A percentile compares a stretch with the other conserved stretches of the same genome.
These are phyloP conservation scores for Novymonas esmeraldas DNA, from an alignment of 208 protist genomes.

Conservation along the genomic window DNA sequence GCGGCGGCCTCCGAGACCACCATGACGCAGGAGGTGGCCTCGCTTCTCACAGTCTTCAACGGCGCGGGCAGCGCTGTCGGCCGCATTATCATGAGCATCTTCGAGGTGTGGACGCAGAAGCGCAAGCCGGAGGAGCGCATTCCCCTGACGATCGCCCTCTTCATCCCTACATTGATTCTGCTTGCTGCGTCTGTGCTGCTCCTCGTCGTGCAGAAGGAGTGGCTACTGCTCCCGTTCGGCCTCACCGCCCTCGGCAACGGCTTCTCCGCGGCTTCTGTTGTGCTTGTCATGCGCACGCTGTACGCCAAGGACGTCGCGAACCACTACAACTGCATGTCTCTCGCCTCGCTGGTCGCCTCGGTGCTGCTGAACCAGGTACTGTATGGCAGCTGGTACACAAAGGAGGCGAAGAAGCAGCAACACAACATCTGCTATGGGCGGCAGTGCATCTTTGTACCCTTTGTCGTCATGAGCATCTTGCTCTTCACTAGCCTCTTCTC, in stretches of 20 bases:
- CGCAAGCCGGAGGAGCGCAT: slow-evolving; percentile 63
- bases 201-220: slow-evolving; percentile 34
- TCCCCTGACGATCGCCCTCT: slow-evolving; percentile 63
- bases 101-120: slow-evolving; percentile 73
- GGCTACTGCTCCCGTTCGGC: slow-evolving; percentile 59
- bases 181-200: slow-evolving; percentile 48
- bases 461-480: slow-evolving; percentile 55
- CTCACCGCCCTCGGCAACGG: slow-evolving; percentile 73
- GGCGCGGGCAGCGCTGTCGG: slow-evolving; percentile 74
- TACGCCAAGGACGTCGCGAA: slow-evolving; percentile 80
- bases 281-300: slow-evolving; percentile 76
- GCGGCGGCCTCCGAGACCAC: slow-evolving; percentile 44
- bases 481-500: slow-evolving; percentile 39
- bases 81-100: slow-evolving; percentile 61
- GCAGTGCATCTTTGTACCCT: slow-evolving; percentile 65
- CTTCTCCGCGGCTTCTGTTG: slow-evolving; percentile 58
- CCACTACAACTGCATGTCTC: slow-evolving; percentile 78
- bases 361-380: slow-evolving; percentile 74
- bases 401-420: slow-evolving; percentile 52
- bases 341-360: slow-evolving; percentile 48
- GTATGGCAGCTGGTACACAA: slow-evolving; percentile 77
- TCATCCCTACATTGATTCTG: slow-evolving; percentile 50
- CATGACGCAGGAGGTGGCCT: slow-evolving; percentile 45
- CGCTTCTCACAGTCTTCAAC: slow-evolving; percentile 66
- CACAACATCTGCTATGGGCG: slow-evolving; percentile 58